phyloP scores from a whole-genome alignment of 306 rosid genomes.

The Trifolium dubium region DNA sequence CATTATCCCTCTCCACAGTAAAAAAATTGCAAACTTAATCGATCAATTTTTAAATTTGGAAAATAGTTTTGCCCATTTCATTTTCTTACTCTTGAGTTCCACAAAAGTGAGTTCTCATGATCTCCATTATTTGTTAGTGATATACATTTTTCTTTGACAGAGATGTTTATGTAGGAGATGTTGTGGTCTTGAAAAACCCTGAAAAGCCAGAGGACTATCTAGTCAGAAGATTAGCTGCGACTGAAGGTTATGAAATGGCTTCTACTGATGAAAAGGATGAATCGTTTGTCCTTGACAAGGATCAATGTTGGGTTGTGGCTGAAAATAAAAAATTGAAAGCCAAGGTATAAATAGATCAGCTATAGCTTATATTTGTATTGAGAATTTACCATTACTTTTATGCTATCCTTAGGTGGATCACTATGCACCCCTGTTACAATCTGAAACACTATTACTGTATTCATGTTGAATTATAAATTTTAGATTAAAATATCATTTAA shows the following conservation, averaged over 20 bases:
- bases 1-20: not conserved
- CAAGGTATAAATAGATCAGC: slow-evolving; percentile 58
- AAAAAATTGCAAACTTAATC: not conserved
- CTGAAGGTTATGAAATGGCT: slow-evolving; percentile 89
- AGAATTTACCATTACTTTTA: not conserved
- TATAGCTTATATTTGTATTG: slow-evolving; percentile 1
- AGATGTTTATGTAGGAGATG: slow-evolving; percentile 91
- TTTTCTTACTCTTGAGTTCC: slow-evolving; percentile 6
- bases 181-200: slow-evolving; percentile 87
- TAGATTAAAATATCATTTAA: slow-evolving; percentile 18
- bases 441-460: slow-evolving; percentile 16
- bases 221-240: slow-evolving; percentile 87
- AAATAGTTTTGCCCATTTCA: not conserved
- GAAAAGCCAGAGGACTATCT: slow-evolving; percentile 63
- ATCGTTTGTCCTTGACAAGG: slow-evolving; percentile 77
- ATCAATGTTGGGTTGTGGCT: slow-evolving; percentile 92
- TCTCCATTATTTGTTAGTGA: slow-evolving; percentile 38
- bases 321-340: slow-evolving; percentile 83
- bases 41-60: not conserved
- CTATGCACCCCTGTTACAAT: slow-evolving; percentile 21
- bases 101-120: slow-evolving; percentile 17
- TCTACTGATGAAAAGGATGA: slow-evolving; percentile 83
- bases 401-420: slow-evolving; percentile 32
- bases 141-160: slow-evolving; percentile 58
- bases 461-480: slow-evolving; percentile 1